Conservation (phyloP, 2,329 filamentous ascomycete genomes). For the Trichoderma gracile region DNA sequence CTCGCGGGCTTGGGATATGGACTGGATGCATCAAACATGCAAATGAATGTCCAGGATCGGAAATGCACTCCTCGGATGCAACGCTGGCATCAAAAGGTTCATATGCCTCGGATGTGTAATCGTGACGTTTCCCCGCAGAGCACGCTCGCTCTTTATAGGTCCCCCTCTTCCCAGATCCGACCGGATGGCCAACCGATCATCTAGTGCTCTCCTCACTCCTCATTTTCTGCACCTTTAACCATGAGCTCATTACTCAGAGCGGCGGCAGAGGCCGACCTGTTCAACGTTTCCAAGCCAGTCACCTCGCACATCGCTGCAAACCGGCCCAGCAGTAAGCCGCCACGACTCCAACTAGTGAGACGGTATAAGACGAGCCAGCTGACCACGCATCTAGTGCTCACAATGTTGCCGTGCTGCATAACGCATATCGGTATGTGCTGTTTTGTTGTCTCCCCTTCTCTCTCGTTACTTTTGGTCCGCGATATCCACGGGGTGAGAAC, state of each 20-base stretch:
- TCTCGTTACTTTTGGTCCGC: neutral
- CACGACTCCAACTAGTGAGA: neutral
- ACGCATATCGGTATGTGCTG: constrained; percentile 5
- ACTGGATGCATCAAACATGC: too few relatives aligned
- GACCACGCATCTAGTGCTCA: constrained; percentile 17
- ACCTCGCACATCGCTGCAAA: neutral
- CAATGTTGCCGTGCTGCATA: constrained; percentile 12
- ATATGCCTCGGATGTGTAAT: constrained; percentile 2
- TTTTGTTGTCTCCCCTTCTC: neutral
- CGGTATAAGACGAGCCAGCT: constrained; percentile 3
- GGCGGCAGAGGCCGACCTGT: neutral
- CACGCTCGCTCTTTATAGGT: neutral
- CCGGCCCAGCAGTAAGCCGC: constrained; percentile 15
- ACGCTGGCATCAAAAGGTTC: neutral
- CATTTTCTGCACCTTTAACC: neutral
- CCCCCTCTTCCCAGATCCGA: neutral
- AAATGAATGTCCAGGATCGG: neutral
- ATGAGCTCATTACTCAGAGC: neutral
- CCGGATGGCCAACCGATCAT: neutral
- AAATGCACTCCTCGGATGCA: neutral
- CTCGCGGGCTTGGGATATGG: too few relatives aligned
- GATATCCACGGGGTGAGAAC: neutral
- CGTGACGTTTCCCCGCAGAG: constrained; percentile 22
- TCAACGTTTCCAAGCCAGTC: neutral
- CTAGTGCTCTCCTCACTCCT: neutral